A percentile compares a stretch with the other conserved stretches of the same genome.
Evolutionary conservation across 176 grass and related monocot species (phyloP).

Genomic region (Triticum timopheevii): DNA sequence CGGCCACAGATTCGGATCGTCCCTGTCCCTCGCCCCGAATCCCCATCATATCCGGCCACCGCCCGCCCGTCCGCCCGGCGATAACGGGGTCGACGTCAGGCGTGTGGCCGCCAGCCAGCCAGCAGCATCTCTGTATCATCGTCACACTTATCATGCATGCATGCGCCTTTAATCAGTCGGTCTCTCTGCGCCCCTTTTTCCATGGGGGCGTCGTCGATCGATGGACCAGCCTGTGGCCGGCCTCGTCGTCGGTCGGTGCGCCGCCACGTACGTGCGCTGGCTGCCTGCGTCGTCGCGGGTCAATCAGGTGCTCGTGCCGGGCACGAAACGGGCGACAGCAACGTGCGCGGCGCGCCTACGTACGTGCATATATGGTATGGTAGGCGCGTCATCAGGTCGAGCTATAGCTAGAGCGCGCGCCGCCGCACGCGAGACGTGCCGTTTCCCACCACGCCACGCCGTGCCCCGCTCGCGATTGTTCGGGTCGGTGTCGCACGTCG

Average conservation of each 20-base stretch:
- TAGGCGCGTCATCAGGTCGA: too few species aligned
- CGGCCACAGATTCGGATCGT: slow-evolving; percentile 37
- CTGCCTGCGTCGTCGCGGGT: neutral
- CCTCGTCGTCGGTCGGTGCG: neutral
- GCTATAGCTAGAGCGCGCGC: too few species aligned
- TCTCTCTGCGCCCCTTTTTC: neutral
- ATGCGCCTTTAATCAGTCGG: neutral
- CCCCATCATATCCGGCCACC: neutral
- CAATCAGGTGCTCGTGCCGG: neutral
- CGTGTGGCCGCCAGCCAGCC: neutral
- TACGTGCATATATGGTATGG: too few species aligned
- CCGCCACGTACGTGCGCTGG: neutral
- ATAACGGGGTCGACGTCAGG: slow-evolving; percentile 15
- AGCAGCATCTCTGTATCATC: neutral
- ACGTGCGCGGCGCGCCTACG: neutral
- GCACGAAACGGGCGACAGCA: neutral
- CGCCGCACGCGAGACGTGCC: neutral
- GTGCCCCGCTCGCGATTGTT: too few species aligned
- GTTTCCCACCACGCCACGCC: neutral
- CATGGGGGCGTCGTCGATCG: neutral
- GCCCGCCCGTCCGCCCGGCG: neutral
- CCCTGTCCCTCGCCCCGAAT: slow-evolving; percentile 3
- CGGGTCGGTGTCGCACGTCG: too few species aligned
- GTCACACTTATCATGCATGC: neutral
- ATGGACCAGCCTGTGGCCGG: neutral